phyloP scores from a whole-genome alignment of 805 yeast genomes.

The Yamadazyma philogaea region DNA sequence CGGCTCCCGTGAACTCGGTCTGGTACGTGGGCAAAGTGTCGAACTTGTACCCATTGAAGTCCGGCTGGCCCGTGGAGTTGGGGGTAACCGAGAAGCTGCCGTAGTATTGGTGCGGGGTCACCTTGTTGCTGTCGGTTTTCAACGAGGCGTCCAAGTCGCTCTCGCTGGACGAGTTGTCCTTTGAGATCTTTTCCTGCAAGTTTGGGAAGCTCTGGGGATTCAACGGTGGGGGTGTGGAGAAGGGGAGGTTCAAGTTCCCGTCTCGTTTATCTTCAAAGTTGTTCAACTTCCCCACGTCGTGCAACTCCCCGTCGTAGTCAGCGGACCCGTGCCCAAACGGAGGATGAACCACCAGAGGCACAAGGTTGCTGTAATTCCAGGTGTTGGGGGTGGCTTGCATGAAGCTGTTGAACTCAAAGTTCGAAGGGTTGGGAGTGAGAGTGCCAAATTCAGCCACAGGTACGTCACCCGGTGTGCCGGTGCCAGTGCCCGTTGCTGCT shows the following conservation, averaged over 20 bases:
- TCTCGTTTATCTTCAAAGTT: slow-evolving; percentile 18
- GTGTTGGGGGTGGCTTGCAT: slow-evolving; percentile 21
- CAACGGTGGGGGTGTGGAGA: slow-evolving; percentile 23
- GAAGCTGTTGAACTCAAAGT: slow-evolving; percentile 9
- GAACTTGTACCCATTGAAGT: neutral
- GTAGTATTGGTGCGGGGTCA: slow-evolving; percentile 8
- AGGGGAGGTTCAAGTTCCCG: slow-evolving; percentile 18
- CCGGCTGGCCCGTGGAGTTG: slow-evolving; percentile 3
- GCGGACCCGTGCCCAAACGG: slow-evolving; percentile 19
- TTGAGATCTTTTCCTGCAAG: neutral
- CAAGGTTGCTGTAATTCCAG: slow-evolving; percentile 25
- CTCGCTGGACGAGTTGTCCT: slow-evolving; percentile 10
- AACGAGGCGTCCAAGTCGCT: slow-evolving; percentile 14
- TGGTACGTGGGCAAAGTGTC: slow-evolving; percentile 3
- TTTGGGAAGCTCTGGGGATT: slow-evolving; percentile 6
- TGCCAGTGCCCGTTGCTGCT: neutral
- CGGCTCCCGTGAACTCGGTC: neutral
- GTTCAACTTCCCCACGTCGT: slow-evolving; percentile 9
- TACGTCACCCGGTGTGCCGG: neutral
- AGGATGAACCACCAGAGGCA: slow-evolving; percentile 40
- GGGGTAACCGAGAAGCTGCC: slow-evolving; percentile 5
- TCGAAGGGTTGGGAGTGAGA: slow-evolving; percentile 21
- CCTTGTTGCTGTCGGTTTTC: slow-evolving; percentile 7
- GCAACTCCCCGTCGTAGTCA: slow-evolving; percentile 4
- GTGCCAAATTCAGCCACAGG: neutral